Conservation (phyloP, 2,329 filamentous ascomycete species). For the Thielaviopsis populi region DNA sequence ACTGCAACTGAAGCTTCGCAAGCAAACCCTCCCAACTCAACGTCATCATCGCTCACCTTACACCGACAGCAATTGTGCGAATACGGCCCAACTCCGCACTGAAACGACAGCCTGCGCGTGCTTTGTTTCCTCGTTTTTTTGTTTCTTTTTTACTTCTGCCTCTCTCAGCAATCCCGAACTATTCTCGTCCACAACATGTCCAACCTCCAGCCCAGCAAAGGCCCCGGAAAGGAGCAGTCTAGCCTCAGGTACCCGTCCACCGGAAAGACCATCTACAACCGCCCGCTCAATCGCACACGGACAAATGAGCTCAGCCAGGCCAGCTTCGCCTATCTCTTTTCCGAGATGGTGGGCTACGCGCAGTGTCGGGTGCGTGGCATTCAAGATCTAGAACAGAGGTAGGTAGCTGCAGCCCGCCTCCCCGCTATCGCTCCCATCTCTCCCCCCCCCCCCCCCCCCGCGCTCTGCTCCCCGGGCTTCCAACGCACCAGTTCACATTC, state of each 20-base stretch:
- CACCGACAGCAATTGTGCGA: not conserved
- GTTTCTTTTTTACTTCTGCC: not conserved
- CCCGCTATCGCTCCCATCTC: not conserved
- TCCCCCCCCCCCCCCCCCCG: not conserved
- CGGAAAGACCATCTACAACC: slow-evolving; percentile 96
- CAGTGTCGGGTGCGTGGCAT: slow-evolving; percentile 83
- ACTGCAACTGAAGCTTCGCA: not conserved
- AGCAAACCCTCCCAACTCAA: not conserved
- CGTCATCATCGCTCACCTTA: not conserved
- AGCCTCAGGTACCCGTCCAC: slow-evolving; percentile 79
- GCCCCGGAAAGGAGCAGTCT: slow-evolving; percentile 34
- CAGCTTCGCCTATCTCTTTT: slow-evolving; percentile 90
- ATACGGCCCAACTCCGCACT: not conserved
- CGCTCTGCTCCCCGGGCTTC: not conserved
- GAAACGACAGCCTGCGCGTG: not conserved
- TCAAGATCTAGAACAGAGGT: slow-evolving; percentile 85
- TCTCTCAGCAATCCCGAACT: not conserved
- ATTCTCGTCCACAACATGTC: slow-evolving; percentile 28
- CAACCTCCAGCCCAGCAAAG: slow-evolving; percentile 34
- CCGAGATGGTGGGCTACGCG: slow-evolving; percentile 92
- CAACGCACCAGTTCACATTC: not conserved
- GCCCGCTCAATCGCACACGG: slow-evolving; percentile 79
- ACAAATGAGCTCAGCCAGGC: slow-evolving; percentile 81
- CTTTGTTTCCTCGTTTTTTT: not conserved
- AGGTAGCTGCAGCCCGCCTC: slow-evolving; percentile 20